Base-by-base conservation (phyloP, 768 basidiomycete species). In the Tulasnella sp. region DNA sequence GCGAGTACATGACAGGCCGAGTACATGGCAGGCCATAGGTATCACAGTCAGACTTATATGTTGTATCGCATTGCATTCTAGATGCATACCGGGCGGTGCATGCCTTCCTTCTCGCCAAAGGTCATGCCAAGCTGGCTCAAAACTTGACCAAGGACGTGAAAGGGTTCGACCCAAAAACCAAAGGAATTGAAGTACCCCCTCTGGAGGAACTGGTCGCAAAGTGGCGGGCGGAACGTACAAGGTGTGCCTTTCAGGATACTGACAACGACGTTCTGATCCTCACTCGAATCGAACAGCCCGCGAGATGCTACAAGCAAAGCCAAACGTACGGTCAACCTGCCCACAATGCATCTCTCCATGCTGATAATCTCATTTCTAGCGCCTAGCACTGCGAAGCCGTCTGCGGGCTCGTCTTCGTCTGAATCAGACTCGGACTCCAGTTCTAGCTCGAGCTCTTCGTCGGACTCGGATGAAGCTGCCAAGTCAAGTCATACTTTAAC, bases 71-170 rank as follows among this genome's bases (percentile, higher is more conserved):
- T 21, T 36, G 42, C 52, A 34, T 71, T 48, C 42, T 83, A 95
- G 94, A 88, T 34, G 92, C 93, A 5, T 96, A 95, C 87, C 88
- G 90, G 82, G 85, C 94, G 74, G 91, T 96, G 79, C 89, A 94
- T 83, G 86, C 90, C 12, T 96, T 96, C 85, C 87, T 96, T 48
- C 87, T 85, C 79, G 89, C 90, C 83, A 90, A 88, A 72, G 88
- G 89, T 0, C 92, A 95, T 84, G 83, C 84, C 40, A 94, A 94
- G 82, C 92, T 90, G 10, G 94, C 94, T 12, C 87, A 89, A 79
- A 91, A 92, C 0, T 86, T 95, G 74, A 93, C 90, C 86, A 93
- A 92, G 81, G 93, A 92, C 36, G 93, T 89, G 31, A 91, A 90
- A 84, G 87, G 88, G 73, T 83, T 89, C 21, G 89, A 92, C 34